Conservation (phyloP, 2,329 filamentous ascomycete species). For the Periconia sp. region DNA sequence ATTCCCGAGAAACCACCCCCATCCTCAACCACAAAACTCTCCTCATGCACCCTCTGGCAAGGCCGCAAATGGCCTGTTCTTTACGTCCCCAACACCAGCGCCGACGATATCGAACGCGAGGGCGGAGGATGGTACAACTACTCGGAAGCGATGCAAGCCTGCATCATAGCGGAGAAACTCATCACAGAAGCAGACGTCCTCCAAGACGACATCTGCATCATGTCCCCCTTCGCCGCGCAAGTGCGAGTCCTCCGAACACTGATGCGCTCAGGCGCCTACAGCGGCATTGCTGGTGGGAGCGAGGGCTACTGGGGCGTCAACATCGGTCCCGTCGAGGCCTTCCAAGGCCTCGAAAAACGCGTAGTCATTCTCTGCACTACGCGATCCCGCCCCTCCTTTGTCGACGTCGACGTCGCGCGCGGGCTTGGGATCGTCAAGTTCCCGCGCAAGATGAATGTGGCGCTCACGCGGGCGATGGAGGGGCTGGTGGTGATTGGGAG, state of each 20-base stretch:
- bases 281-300: slow-evolving; percentile 1
- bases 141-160: slow-evolving; percentile 33
- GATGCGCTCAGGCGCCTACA: slow-evolving; percentile 29
- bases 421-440: slow-evolving; percentile 43
- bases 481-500: slow-evolving; percentile 47
- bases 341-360: slow-evolving; percentile 49
- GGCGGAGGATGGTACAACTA: slow-evolving; percentile 44
- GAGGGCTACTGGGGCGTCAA: slow-evolving; percentile 42
- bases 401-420: slow-evolving; percentile 31
- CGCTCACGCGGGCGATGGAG: slow-evolving; percentile 48
- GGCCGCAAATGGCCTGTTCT: slow-evolving; percentile 46
- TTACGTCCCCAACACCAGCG: slow-evolving; percentile 41
- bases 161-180: slow-evolving; percentile 29
- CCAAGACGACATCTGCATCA: slow-evolving; percentile 46
- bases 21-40: slow-evolving; percentile 3
- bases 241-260: slow-evolving; percentile 43
- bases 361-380: slow-evolving; percentile 51
- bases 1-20: slow-evolving; percentile 37
- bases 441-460: slow-evolving; percentile 48
- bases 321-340: slow-evolving; percentile 50
- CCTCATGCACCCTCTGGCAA: slow-evolving; percentile 35
- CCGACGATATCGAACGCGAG: slow-evolving; percentile 47
- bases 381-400: slow-evolving; percentile 34
- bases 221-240: slow-evolving; percentile 50
- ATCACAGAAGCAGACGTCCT: slow-evolving; percentile 23